Base-by-base conservation (phyloP, 345 rosid species). In the Ceriops zippeliana region DNA sequence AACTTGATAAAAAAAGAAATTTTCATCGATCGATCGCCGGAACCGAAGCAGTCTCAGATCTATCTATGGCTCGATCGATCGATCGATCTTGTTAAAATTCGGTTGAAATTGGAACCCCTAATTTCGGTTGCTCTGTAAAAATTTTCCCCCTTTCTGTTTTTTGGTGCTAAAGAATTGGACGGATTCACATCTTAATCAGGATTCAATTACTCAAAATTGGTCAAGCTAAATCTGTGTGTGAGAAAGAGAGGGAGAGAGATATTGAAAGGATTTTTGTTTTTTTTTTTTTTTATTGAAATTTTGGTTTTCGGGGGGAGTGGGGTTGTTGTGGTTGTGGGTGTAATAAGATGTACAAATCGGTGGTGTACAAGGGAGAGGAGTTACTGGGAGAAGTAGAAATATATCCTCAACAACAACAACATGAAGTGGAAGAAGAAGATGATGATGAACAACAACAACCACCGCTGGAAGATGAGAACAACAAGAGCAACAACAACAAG, bases 381-480 rank as follows among this genome's bases (percentile, higher is more conserved):
- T 71, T 83, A 31, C 63, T 87, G 75, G 99, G 98, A 46, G 97
- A 91, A 70, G 93, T 91, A 66, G 93, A 88, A 86, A 69, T 91
- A 62, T 83, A 82, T 74, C 80, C 84, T 38, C 88, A 80, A 52
- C 86, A 76, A 70, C 74, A 51, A 58, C 76, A 72, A 24, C 79
- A 68, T 0, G 73, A 67, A 42, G 67, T 35, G 27, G 90, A 80
- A 56, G 82, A 71, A 53, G 80, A 68, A 11, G 49, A 42, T 0
- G 49, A 6, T 24, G 59, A 56, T 8, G 69, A 67, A 57, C 59
- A 76, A 56, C 69, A 54, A 52, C 9, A 46, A 24, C 26, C 1
- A 24, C 26, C 26, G 26, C 26, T 1, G 57, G 52, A 20, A 46
- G 62, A 69, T 57, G 64, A 79, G 72, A 67, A 37, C 85, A 78